Evolutionary conservation across 148 eudicot genomes (phyloP).

Genomic region (Gaultheria prostrata): DNA sequence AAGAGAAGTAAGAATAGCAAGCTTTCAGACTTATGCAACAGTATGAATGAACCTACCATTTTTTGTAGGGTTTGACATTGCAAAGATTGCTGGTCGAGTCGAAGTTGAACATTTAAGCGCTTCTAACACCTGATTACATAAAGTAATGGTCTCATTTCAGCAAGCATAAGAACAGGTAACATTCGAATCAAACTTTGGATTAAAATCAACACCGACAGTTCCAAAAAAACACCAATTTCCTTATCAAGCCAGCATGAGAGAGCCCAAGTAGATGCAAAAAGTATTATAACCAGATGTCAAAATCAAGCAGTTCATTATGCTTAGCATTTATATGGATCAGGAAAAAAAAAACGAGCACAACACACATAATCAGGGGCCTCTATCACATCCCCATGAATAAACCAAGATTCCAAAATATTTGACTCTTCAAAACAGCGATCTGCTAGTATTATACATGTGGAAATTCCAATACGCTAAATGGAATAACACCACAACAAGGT

Average conservation of each 20-base stretch:
- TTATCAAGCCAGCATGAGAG: background rate
- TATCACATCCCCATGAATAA: conserved; percentile 1
- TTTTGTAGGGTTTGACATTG: conserved; percentile 97
- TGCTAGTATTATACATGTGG: background rate
- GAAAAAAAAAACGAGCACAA: background rate
- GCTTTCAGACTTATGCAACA: background rate
- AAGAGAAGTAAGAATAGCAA: background rate
- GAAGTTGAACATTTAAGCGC: conserved; percentile 85
- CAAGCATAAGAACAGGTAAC: background rate
- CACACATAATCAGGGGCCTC: background rate
- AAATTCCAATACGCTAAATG: background rate
- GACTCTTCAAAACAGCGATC: background rate
- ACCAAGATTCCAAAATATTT: background rate
- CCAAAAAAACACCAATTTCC: background rate
- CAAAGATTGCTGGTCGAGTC: conserved; percentile 91
- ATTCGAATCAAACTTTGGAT: background rate
- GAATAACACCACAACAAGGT: background rate
- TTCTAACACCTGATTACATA: conserved; percentile 64
- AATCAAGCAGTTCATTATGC: background rate
- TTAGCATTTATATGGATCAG: background rate
- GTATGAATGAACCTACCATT: conserved; percentile 49
- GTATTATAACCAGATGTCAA: background rate
- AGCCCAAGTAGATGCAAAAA: background rate
- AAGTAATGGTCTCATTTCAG: conserved; percentile 8
- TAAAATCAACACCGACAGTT: background rate